Evolutionary conservation across 495 filamentous ascomycete genomes (phyloP), one percentile per base, ranked within the genome.

Genomic region (Penicillium pancosmium): DNA sequence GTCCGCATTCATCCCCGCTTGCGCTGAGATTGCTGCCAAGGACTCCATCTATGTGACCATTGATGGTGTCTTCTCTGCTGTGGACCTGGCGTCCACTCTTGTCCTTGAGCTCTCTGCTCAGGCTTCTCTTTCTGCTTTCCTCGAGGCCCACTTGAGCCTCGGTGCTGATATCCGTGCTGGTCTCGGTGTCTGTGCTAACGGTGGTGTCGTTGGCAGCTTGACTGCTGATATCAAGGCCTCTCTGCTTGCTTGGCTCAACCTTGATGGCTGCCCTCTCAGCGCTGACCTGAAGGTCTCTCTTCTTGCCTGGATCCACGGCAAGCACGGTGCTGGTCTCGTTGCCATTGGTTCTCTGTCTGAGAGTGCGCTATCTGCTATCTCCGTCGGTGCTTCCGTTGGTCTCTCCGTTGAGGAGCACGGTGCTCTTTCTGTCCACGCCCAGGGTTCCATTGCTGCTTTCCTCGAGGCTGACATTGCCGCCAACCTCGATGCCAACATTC

Each of bases 21-120:
- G 63, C 52, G 73, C 73, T 44, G 62, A 68, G 25, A 65, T 75
- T 40, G 74, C 75, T 41, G 74, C 75, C 50, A 66, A 76, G 67
- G 73, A 69, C 33, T 66, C 71, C 11, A 66, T 78, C 41, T 71
- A 68, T 47, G 74, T 78, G 31, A 76, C 69, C 36, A 19, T 78
- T 21, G 74, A 78, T 12, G 77, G 77, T 72, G 76, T 80, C 56
- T 73, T 77, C 55, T 53, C 57, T 12, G 53, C 69, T 33, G 33
- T 65, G 48, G 65, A 68, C 13, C 61, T 73, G 13, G 67, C 62
- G 47, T 57, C 62, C 15, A 67, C 64, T 50, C 71, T 76, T 9
- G 67, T 76, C 52, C 70, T 80, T 46, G 72, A 61, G 53, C 60
- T 61, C 38, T 67, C 63, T 19, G 62, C 66, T 18, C 74, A 76